Percentiles rank a stretch among this genome's conserved stretches.
These are phyloP conservation scores for Phytophthora capsici DNA, from an alignment of 352 stramenopile genomes.

Conservation along the genomic window DNA sequence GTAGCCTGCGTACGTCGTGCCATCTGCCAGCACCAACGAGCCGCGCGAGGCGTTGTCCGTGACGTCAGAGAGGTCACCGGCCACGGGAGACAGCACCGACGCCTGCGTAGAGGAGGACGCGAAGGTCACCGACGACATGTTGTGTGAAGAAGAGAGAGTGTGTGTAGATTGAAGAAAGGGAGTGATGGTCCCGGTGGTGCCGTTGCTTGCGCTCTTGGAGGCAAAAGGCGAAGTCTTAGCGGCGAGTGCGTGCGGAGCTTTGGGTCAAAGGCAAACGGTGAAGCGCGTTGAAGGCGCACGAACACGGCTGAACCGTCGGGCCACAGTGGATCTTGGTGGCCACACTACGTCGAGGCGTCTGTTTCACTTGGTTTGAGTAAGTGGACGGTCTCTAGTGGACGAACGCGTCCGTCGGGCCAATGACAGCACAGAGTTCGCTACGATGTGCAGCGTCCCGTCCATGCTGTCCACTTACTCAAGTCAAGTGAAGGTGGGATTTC, in stretches of 20 bases:
- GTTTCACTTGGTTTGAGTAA: constrained; percentile 32
- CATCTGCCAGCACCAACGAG: constrained; percentile 87
- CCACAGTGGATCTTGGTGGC: neutral
- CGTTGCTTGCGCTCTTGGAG: constrained; percentile 42
- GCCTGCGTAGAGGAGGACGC: constrained; percentile 11
- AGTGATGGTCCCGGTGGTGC: constrained; percentile 19
- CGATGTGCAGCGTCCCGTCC: constrained; percentile 4
- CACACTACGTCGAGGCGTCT: constrained; percentile 3
- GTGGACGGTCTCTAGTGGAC: constrained; percentile 11
- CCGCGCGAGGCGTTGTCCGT: constrained; percentile 53
- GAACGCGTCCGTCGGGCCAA: constrained; percentile 11
- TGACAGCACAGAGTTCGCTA: neutral
- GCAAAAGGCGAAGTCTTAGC: constrained; percentile 57
- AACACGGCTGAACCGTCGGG: constrained; percentile 31
- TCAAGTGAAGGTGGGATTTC: constrained; percentile 13
- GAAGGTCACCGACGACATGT: constrained; percentile 51
- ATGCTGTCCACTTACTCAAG: constrained; percentile 24
- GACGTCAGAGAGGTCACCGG: constrained; percentile 31
- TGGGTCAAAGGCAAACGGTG: neutral
- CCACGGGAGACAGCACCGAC: constrained; percentile 52
- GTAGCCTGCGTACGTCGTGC: constrained; percentile 76
- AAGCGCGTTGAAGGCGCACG: constrained; percentile 1
- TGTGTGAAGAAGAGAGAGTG: neutral
- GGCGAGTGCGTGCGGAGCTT: neutral
- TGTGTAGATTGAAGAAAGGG: constrained; percentile 21